These are phyloP conservation scores for Cucumis cinereus DNA, from an alignment of 306 rosid species.

Conservation along the genomic window DNA sequence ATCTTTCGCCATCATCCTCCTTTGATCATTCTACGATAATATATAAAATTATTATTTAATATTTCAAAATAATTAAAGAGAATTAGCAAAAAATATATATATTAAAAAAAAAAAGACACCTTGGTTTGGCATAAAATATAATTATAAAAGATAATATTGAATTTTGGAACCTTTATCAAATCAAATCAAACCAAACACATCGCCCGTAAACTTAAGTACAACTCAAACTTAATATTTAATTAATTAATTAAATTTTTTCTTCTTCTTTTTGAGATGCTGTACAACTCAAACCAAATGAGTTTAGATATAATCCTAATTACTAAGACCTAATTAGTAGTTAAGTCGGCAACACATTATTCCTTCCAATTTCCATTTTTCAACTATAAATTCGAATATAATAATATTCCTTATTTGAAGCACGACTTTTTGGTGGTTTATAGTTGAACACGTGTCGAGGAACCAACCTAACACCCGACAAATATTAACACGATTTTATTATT, in stretches of 20 bases:
- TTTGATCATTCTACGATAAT: background rate
- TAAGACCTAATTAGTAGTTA: background rate
- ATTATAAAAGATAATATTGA: background rate
- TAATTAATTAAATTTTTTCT: no score
- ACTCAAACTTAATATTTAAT: background rate
- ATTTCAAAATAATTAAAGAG: background rate
- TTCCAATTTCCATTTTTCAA: background rate
- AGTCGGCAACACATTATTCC: background rate
- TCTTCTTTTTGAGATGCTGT: background rate
- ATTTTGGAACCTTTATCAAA: background rate
- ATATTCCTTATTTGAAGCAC: constrained; percentile 4
- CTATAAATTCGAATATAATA: background rate
- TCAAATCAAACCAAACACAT: background rate
- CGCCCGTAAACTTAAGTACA: constrained; percentile 1
- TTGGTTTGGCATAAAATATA: background rate
- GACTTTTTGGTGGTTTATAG: background rate
- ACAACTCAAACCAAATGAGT: background rate
- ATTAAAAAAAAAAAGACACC: background rate
- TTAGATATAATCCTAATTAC: background rate
- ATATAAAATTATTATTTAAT: background rate
- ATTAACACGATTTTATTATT: background rate
- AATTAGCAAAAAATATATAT: background rate
- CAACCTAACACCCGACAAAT: background rate
- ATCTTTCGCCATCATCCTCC: background rate
- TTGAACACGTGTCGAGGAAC: background rate